Conservation (phyloP, 805 yeast species). For the Starmerella bombicola region DNA sequence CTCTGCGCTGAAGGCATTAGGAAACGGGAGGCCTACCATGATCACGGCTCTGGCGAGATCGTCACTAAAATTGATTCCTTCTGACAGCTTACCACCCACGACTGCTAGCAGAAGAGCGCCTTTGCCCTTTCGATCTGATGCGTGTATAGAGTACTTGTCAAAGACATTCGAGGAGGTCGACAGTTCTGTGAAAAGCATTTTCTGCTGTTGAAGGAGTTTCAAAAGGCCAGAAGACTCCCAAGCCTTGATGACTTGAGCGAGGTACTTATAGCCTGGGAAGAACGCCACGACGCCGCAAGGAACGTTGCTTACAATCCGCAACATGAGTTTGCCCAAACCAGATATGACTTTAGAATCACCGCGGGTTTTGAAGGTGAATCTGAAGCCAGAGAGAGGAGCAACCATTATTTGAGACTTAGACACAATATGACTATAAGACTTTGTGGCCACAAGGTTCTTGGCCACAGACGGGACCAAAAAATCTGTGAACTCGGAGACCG, state of each 20-base stretch:
- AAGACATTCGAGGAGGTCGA: slow-evolving; percentile 36
- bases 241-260: slow-evolving; percentile 36
- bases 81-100: slow-evolving; percentile 86
- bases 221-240: slow-evolving; percentile 39
- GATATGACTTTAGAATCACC: slow-evolving; percentile 35
- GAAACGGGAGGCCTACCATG: slow-evolving; percentile 82
- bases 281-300: slow-evolving; percentile 74
- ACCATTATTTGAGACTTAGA: slow-evolving; percentile 58
- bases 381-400: slow-evolving; percentile 41
- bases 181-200: slow-evolving; percentile 41
- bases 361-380: slow-evolving; percentile 60
- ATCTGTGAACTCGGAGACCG: slow-evolving; percentile 56
- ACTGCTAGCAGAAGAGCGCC: slow-evolving; percentile 73
- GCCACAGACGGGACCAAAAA: slow-evolving; percentile 50
- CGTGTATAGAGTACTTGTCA: slow-evolving; percentile 36
- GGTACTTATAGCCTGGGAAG: slow-evolving; percentile 71
- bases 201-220: slow-evolving; percentile 28
- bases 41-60: slow-evolving; percentile 76
- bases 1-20: slow-evolving; percentile 73
- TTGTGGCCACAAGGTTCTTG: slow-evolving; percentile 34
- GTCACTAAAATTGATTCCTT: slow-evolving; percentile 85
- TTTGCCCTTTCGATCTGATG: slow-evolving; percentile 25
- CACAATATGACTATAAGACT: slow-evolving; percentile 75
- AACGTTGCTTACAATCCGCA: slow-evolving; percentile 33
- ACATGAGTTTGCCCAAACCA: slow-evolving; percentile 40